Conservation (phyloP, 306 rosid genomes). For the Citrullus mucosospermus region DNA sequence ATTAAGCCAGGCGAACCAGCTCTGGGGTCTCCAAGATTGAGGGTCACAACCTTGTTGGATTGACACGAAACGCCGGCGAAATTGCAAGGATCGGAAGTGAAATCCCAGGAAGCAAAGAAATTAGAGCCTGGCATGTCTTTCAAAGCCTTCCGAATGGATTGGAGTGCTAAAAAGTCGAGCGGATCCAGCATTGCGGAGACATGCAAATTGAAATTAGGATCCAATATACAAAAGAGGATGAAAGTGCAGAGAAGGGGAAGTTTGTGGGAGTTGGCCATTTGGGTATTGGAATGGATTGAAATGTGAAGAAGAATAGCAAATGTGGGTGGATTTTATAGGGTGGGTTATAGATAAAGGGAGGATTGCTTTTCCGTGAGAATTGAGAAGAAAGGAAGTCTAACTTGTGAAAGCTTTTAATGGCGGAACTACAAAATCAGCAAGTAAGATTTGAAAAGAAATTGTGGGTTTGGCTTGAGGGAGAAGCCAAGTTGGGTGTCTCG, state of each 20-base stretch:
- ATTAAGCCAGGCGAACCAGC: slow-evolving; percentile 84
- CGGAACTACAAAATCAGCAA: slow-evolving; percentile 10
- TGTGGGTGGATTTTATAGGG: slow-evolving; percentile 21
- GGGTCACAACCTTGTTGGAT: slow-evolving; percentile 61
- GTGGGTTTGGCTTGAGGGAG: slow-evolving; percentile 39
- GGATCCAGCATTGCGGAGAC: slow-evolving; percentile 71
- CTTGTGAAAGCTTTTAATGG: slow-evolving; percentile 44
- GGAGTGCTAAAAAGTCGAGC: slow-evolving; percentile 74
- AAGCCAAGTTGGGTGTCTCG: slow-evolving; percentile 25
- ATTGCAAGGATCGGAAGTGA: slow-evolving; percentile 86
- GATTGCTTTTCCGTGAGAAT: slow-evolving; percentile 28
- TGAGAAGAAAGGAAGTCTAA: slow-evolving; percentile 5
- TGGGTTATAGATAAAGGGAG: background rate
- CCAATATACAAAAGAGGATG: slow-evolving; percentile 19
- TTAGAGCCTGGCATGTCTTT: slow-evolving; percentile 74
- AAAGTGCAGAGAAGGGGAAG: background rate
- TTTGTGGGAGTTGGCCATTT: slow-evolving; percentile 35
- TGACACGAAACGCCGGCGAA: slow-evolving; percentile 89
- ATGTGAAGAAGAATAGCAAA: background rate
- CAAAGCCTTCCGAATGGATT: slow-evolving; percentile 59
- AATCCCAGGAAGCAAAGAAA: slow-evolving; percentile 86
- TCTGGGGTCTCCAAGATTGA: slow-evolving; percentile 86
- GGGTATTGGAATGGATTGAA: background rate
- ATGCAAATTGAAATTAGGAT: background rate
- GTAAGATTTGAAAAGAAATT: background rate